Evolutionary conservation across 148 eudicot species (phyloP).

Genomic region (Mesembryanthemum crystallinum): DNA sequence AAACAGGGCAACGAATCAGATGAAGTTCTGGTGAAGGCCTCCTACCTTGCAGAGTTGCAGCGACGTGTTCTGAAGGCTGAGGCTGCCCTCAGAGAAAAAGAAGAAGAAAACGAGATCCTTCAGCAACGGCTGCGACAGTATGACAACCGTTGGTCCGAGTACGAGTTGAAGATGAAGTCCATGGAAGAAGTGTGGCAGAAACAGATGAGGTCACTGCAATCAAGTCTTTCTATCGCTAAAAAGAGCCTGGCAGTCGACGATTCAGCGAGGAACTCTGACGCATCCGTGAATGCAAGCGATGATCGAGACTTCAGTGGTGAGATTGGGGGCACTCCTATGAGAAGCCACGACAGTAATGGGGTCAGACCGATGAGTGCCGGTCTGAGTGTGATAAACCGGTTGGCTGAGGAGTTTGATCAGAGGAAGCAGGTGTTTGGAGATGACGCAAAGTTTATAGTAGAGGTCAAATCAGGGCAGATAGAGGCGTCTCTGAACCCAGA

Average conservation of each 20-base stretch:
- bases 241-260: conserved; percentile 73
- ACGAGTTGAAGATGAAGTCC: conserved; percentile 94
- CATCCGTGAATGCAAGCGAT: conserved; percentile 52
- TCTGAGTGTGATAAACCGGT: conserved; percentile 70
- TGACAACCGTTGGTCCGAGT: conserved; percentile 90
- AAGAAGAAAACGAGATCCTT: conserved; percentile 87
- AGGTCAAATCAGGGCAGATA: conserved; percentile 84
- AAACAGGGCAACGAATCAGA: conserved; percentile 66
- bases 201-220: conserved; percentile 95
- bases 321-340: conserved; percentile 39
- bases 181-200: conserved; percentile 99
- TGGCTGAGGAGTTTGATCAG: conserved; percentile 94
- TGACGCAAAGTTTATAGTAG: conserved; percentile 89
- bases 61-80: conserved; percentile 89
- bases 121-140: conserved; percentile 83
- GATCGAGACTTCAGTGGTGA: conserved; percentile 51
- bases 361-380: conserved; percentile 64
- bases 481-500: conserved; percentile 83
- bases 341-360: conserved; percentile 46
- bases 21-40: conserved; percentile 75
- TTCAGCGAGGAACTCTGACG: conserved; percentile 68
- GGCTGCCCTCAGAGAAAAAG: conserved; percentile 79
- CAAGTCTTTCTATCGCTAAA: conserved; percentile 89
- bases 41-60: conserved; percentile 87
- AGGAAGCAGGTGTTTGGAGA: conserved; percentile 90